These are phyloP conservation scores for Geranium incanum DNA, from an alignment of 441 rosid genomes.

Conservation along the genomic window DNA sequence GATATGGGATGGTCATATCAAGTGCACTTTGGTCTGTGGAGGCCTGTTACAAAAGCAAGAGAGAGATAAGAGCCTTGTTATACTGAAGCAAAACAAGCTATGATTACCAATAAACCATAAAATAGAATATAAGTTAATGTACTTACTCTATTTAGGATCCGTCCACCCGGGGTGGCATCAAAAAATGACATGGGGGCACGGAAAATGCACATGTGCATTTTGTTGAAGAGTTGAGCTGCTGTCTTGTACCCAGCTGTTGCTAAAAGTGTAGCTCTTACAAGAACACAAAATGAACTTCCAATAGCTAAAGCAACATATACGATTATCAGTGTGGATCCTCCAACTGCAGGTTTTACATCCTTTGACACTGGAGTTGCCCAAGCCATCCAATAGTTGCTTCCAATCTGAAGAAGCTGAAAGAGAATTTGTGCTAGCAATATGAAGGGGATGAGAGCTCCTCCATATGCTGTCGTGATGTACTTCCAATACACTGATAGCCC, in stretches of 20 bases:
- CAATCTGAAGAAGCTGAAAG: constrained; percentile 70
- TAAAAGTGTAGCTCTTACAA: constrained; percentile 54
- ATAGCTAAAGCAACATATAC: constrained; percentile 64
- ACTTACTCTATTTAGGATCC: constrained; percentile 77
- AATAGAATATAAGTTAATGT: not conserved
- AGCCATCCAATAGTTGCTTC: constrained; percentile 96
- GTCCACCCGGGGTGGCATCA: constrained; percentile 90
- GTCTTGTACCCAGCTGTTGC: constrained; percentile 68
- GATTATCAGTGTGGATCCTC: constrained; percentile 36
- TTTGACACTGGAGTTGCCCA: constrained; percentile 74
- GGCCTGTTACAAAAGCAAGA: constrained; percentile 37
- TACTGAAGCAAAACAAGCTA: no score
- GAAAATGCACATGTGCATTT: constrained; percentile 75
- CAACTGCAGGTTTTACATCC: constrained; percentile 49
- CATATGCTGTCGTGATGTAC: constrained; percentile 64
- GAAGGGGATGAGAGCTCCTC: constrained; percentile 78
- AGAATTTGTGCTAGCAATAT: constrained; percentile 56
- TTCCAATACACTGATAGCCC: constrained; percentile 68
- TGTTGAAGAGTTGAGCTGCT: constrained; percentile 71
- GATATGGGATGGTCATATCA: constrained; percentile 49
- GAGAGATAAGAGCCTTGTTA: not conserved
- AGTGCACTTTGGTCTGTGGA: constrained; percentile 78
- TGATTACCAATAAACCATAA: not conserved
- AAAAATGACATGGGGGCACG: constrained; percentile 92
- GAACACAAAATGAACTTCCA: constrained; percentile 68